phyloP scores from a whole-genome alignment of 805 yeast species.

The Saccharomycopsis guyanensis region DNA sequence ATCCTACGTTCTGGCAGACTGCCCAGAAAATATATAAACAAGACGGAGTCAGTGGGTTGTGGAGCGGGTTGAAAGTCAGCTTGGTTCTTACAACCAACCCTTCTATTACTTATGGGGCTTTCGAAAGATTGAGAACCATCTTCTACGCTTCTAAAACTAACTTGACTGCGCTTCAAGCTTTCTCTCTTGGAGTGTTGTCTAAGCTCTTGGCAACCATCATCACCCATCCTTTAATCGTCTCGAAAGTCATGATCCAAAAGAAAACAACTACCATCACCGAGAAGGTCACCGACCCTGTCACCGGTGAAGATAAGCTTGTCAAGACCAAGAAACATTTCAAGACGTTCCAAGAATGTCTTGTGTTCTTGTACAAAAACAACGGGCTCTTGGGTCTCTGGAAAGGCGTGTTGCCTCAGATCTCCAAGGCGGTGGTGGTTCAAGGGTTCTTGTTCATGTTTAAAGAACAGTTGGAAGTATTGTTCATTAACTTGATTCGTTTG shows the following conservation, averaged over 20 bases:
- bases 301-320: conserved; percentile 19
- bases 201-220: conserved; percentile 72
- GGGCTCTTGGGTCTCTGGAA: conserved; percentile 63
- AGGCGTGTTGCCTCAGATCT: conserved; percentile 72
- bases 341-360: conserved; percentile 56
- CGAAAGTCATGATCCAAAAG: conserved; percentile 74
- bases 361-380: conserved; percentile 53
- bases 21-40: conserved; percentile 47
- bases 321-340: conserved; percentile 38
- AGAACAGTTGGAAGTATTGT: conserved; percentile 43
- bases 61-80: conserved; percentile 81
- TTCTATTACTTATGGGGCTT: conserved; percentile 78
- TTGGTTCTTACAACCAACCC: conserved; percentile 75
- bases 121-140: conserved; percentile 54
- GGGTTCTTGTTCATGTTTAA: conserved; percentile 77
- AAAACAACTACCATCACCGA: conserved; percentile 22
- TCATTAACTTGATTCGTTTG: conserved; percentile 12
- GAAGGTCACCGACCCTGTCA: conserved; percentile 21
- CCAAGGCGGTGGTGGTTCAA: conserved; percentile 78
- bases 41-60: conserved; percentile 65
- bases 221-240: conserved; percentile 79
- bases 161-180: conserved; percentile 57
- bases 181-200: conserved; percentile 68
- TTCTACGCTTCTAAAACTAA: conserved; percentile 27
- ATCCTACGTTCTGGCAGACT: conserved; percentile 32